phyloP scores from a whole-genome alignment of 352 stramenopile genomes.

The Globisporangium alternatum region DNA sequence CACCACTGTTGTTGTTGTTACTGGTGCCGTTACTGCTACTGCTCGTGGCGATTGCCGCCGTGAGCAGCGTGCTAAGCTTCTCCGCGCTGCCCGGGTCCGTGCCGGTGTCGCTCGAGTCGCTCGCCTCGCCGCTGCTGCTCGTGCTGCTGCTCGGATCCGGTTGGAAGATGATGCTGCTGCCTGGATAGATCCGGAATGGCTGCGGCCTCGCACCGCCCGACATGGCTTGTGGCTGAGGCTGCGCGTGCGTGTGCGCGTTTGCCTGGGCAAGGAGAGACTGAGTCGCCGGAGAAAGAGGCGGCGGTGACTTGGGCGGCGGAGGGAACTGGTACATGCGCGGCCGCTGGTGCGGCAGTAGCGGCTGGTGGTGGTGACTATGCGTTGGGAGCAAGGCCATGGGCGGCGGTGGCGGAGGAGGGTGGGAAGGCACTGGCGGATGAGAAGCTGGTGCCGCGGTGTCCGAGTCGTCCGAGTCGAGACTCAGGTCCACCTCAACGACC shows the following conservation, averaged over 20 bases:
- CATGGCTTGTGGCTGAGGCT: neutral
- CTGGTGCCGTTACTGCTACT: constrained; percentile 14
- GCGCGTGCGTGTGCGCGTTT: neutral
- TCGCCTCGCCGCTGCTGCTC: constrained; percentile 24
- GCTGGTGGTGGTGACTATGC: neutral
- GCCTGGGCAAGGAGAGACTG: neutral
- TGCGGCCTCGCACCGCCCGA: neutral
- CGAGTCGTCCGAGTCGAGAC: constrained; percentile 17
- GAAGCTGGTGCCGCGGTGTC: neutral
- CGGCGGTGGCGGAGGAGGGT: neutral
- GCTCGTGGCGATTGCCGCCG: neutral
- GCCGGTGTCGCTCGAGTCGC: constrained; percentile 31
- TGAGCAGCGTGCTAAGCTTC: constrained; percentile 13
- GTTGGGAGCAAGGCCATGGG: neutral
- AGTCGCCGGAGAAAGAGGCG: neutral
- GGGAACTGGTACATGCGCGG: constrained; percentile 10
- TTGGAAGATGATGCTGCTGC: constrained; percentile 17
- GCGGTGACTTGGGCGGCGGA: constrained; percentile 9
- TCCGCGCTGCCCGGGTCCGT: constrained; percentile 22
- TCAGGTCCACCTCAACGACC: constrained; percentile 15
- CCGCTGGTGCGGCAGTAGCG: neutral
- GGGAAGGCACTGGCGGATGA: neutral
- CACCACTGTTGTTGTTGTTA: constrained; percentile 4
- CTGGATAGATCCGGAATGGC: constrained; percentile 17
- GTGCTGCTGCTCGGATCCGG: constrained; percentile 16